A percentile compares a stretch with the other conserved stretches of the same genome.
Evolutionary conservation across 148 eudicot genomes (phyloP).

Genomic region (Vaccinium macrocarpon): DNA sequence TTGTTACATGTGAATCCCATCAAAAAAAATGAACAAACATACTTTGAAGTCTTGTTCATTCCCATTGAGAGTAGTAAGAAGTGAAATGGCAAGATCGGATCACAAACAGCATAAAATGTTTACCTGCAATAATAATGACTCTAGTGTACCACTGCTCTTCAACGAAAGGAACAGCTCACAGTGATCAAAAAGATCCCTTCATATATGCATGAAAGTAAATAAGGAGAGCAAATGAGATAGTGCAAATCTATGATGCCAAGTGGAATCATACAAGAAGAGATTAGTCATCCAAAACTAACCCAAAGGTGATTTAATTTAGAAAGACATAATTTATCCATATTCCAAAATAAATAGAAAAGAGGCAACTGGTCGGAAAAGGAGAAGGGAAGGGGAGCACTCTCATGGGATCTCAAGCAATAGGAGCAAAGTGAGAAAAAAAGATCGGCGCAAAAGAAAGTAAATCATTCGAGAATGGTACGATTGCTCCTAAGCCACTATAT

Average conservation of each 20-base stretch:
- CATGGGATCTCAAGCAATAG: background rate
- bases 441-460: background rate
- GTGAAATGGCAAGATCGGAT: background rate
- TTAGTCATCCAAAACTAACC: background rate
- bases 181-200: conserved; percentile 28
- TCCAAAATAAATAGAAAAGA: background rate
- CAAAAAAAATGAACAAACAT: background rate
- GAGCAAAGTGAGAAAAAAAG: background rate
- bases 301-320: background rate
- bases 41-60: background rate
- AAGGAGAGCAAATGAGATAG: background rate
- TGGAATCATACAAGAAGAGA: conserved; percentile 6
- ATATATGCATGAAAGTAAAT: conserved; percentile 3
- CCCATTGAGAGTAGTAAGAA: background rate
- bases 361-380: background rate
- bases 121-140: conserved; percentile 43
- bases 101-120: background rate
- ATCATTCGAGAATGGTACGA: background rate
- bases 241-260: background rate
- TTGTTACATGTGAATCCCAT: background rate
- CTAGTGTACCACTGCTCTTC: conserved; percentile 41
- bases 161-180: conserved; percentile 35
- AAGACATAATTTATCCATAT: background rate
- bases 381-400: background rate
- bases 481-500: background rate